Evolutionary conservation across 2,329 filamentous ascomycete species (phyloP).

Genomic region (Ilyonectria mors-panacis): DNA sequence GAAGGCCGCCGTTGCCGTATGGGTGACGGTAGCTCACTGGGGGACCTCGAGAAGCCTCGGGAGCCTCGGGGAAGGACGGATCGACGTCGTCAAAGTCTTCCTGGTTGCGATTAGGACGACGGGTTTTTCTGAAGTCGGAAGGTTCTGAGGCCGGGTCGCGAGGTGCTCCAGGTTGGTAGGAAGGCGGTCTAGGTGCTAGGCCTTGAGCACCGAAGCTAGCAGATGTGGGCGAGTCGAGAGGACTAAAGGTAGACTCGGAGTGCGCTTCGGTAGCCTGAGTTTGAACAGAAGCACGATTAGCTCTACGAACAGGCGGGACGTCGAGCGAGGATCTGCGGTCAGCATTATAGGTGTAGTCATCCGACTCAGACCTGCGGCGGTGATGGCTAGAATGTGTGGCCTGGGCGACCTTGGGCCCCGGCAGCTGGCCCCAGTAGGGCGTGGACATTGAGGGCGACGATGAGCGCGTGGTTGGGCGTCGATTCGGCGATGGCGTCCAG

Average conservation of each 20-base stretch:
- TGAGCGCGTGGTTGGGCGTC: constrained; percentile 48
- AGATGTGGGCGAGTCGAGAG: constrained; percentile 68
- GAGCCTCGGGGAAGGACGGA: constrained; percentile 64
- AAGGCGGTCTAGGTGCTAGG: constrained; percentile 72
- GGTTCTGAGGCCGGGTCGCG: constrained; percentile 56
- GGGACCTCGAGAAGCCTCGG: constrained; percentile 73
- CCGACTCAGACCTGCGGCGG: constrained; percentile 55
- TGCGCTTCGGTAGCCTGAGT: constrained; percentile 69
- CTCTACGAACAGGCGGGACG: constrained; percentile 59
- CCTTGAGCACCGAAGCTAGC: constrained; percentile 67
- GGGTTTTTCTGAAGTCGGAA: constrained; percentile 61
- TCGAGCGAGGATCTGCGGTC: constrained; percentile 53
- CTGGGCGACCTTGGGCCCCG: constrained; percentile 60
- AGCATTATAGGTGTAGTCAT: constrained; percentile 50
- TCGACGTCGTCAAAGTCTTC: constrained; percentile 58
- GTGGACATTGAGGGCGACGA: constrained; percentile 59
- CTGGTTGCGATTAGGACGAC: constrained; percentile 52
- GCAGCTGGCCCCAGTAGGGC: constrained; percentile 73
- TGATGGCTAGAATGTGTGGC: constrained; percentile 45
- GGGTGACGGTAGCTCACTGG: constrained; percentile 71
- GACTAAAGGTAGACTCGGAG: constrained; percentile 72
- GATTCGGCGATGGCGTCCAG: constrained; percentile 24
- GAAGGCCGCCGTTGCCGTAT: constrained; percentile 50
- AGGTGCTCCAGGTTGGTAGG: constrained; percentile 64
- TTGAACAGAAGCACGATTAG: constrained; percentile 69